phyloP scores from a whole-genome alignment of 768 basidiomycete species.

The Myochromella boudieri region DNA sequence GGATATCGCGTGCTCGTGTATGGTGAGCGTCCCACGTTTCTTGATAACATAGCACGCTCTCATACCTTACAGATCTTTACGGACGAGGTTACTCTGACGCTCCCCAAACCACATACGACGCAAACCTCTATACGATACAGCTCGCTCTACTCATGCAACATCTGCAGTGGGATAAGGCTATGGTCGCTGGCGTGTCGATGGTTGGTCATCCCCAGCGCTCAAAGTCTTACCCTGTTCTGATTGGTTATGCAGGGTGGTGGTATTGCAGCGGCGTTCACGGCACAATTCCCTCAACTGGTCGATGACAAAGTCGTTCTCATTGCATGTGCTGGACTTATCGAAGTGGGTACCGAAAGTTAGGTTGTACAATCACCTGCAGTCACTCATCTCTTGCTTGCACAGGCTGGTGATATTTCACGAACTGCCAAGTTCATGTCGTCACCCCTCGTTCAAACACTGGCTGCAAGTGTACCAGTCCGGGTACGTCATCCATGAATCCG shows the following conservation, averaged over 20 bases:
- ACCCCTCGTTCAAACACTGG: constrained; percentile 65
- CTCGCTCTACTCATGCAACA: constrained; percentile 85
- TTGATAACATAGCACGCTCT: not conserved
- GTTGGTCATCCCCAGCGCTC: constrained; percentile 31
- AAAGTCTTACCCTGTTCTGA: constrained; percentile 1
- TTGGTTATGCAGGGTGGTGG: constrained; percentile 60
- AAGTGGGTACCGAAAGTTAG: constrained; percentile 35
- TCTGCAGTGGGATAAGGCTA: constrained; percentile 66
- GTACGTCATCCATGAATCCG: constrained; percentile 33
- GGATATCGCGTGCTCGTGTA: constrained; percentile 79
- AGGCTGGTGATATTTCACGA: constrained; percentile 68
- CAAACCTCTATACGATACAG: constrained; percentile 66
- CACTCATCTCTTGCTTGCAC: not conserved
- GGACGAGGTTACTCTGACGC: constrained; percentile 85
- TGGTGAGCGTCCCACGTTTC: constrained; percentile 36
- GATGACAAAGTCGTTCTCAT: constrained; percentile 65
- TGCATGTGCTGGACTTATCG: constrained; percentile 68
- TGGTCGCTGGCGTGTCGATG: constrained; percentile 76
- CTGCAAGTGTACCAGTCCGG: constrained; percentile 60
- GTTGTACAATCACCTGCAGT: not conserved
- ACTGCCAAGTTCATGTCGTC: constrained; percentile 80
- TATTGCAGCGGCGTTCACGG: constrained; percentile 68
- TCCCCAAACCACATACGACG: constrained; percentile 66
- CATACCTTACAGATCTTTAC: constrained; percentile 59
- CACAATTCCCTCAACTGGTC: constrained; percentile 71